Evolutionary conservation across 106 monocot genomes (phyloP).

Genomic region (Gastrodia elata): DNA sequence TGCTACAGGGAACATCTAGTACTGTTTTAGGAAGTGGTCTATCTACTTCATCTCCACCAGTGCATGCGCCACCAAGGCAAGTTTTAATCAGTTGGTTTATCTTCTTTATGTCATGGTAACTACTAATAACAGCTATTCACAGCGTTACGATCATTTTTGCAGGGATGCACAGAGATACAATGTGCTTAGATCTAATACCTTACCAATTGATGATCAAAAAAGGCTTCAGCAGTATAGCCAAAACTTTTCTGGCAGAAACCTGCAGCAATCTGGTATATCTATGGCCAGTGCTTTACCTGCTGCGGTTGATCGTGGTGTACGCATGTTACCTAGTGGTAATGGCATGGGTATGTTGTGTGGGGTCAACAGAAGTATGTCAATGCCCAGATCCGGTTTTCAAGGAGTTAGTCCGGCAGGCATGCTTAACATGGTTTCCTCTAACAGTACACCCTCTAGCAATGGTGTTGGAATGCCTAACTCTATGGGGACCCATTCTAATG

Average conservation of each 20-base stretch:
- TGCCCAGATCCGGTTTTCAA: constrained; percentile 61
- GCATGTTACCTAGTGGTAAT: constrained; percentile 53
- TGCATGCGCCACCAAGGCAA: constrained; percentile 57
- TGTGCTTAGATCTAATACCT: constrained; percentile 40
- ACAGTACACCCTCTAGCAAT: constrained; percentile 37
- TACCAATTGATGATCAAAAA: constrained; percentile 65
- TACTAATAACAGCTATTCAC: neutral
- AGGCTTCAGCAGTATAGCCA: constrained; percentile 59
- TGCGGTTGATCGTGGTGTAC: constrained; percentile 56
- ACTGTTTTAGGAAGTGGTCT: constrained; percentile 41
- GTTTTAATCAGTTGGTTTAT: neutral
- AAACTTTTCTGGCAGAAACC: constrained; percentile 54
- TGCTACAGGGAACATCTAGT: constrained; percentile 57
- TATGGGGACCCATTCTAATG: constrained; percentile 31
- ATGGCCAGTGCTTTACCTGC: constrained; percentile 35
- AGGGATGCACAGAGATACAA: constrained; percentile 68
- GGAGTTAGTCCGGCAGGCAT: constrained; percentile 45
- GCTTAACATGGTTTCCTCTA: constrained; percentile 64
- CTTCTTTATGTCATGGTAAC: neutral
- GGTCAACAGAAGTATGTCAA: constrained; percentile 38
- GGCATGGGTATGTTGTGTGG: constrained; percentile 70
- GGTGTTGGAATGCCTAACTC: constrained; percentile 49
- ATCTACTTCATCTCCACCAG: constrained; percentile 35
- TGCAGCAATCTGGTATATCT: constrained; percentile 42
- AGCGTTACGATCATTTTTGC: constrained; percentile 10